A percentile compares a stretch with the other conserved stretches of the same genome.
Conservation (phyloP, 495 filamentous ascomycete species). For the Sordaria brevicollis region DNA sequence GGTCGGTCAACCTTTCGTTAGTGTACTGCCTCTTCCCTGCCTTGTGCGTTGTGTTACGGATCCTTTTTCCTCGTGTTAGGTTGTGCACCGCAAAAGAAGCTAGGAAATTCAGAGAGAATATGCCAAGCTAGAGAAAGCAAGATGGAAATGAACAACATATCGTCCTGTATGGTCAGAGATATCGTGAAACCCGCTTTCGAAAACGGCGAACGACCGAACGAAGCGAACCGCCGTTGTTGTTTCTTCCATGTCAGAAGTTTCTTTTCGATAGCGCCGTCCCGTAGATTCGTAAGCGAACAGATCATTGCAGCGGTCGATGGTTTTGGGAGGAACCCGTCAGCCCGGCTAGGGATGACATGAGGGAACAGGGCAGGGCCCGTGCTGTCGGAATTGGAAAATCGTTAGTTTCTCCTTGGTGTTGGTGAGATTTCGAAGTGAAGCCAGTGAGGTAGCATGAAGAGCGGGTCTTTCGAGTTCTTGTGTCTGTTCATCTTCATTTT, state of each 20-base stretch:
- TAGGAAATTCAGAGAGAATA: neutral
- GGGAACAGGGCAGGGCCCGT: constrained; percentile 1
- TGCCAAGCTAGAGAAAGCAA: neutral
- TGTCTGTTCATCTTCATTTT: constrained; percentile 4
- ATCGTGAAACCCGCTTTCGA: neutral
- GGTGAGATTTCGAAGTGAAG: no score
- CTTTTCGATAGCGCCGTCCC: neutral
- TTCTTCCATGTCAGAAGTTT: neutral
- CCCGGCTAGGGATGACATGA: neutral
- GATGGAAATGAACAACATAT: neutral
- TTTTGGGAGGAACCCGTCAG: neutral
- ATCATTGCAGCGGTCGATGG: neutral
- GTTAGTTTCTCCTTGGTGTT: constrained; percentile 7
- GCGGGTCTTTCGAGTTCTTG: neutral
- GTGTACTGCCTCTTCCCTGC: neutral
- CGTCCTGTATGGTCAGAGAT: neutral
- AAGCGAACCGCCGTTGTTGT: neutral
- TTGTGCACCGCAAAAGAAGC: neutral
- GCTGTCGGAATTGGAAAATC: constrained; percentile 2
- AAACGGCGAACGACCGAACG: neutral
- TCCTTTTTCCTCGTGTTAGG: neutral
- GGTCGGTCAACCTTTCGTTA: neutral
- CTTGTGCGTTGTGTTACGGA: neutral
- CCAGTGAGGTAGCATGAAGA: neutral
- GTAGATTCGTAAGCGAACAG: neutral